Base-by-base conservation (phyloP, 345 rosid genomes). In the Camelina neglecta region DNA sequence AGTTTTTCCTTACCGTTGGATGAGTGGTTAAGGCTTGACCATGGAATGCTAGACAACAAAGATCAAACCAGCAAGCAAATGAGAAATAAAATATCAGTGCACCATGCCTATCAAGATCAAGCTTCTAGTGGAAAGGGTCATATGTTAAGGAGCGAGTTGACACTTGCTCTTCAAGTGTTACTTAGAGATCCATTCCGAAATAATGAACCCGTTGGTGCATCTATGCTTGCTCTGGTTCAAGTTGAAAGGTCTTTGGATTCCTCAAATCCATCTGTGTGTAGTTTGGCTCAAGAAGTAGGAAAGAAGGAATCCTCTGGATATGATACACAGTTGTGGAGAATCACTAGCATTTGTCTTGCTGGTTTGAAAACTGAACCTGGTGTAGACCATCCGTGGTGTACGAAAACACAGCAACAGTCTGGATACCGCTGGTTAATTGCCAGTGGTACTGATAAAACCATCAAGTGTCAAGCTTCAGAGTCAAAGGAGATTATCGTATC, bases 201-300 rank as follows among this genome's bases (percentile, higher is more conserved):
- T 80, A 84, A 83, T 65, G 95, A 89, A 69, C 84, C 95, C 35
- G 90, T 89, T 62, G 95, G 93, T 51, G 85, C 86, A 26, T 85
- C 91, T 58, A 91, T 91, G 93, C 87, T 91, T 74, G 89, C 86
- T 61, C 70, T 89, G 55, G 62, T 91, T 58, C 90, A 86, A 75
- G 83, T 86, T 44, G 89, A 86, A 82, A 86, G 88, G 67, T 45
- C 65, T 39, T n/a, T 69, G 69, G 76, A 61, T 57, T 55, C 78
- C 63, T 56, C 44, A 23, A 59, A 73, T 21, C 70, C 74, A 58
- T 67, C 54, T 65, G 13, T 38, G 13, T 56, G 66, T 67, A 53
- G 74, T 50, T 60, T 63, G 49, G 57, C 48, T 56, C 60, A 54
- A 21, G 83, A 69, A 29, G 74, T 53, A 72, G 56, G 66, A 64